Conservation (phyloP, 2,329 filamentous ascomycete genomes). For the Hymenoscyphus albidus region DNA sequence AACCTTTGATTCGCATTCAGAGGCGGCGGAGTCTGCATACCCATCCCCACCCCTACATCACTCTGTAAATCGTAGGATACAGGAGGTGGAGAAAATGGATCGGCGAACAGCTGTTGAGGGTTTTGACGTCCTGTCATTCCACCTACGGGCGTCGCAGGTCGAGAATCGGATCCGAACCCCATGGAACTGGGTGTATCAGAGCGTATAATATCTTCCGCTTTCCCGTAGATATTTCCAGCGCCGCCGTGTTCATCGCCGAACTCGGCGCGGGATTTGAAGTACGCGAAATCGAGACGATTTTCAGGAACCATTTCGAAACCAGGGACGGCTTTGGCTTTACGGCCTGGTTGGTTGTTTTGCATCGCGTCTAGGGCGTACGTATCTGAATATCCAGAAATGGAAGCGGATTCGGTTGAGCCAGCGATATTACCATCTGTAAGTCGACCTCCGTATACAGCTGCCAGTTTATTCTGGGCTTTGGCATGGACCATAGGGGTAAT, state of each 20-base stretch:
- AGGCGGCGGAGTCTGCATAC: background rate
- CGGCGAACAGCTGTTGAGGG: conserved; percentile 1
- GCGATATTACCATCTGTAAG: conserved; percentile 62
- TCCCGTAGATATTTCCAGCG: conserved; percentile 59
- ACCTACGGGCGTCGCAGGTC: conserved; percentile 29
- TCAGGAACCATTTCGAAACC: conserved; percentile 92
- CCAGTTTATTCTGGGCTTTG: conserved; percentile 80
- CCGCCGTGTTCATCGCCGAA: conserved; percentile 86
- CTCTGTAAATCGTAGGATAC: conserved; percentile 26
- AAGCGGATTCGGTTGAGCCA: conserved; percentile 52
- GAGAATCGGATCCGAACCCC: conserved; percentile 21
- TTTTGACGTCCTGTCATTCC: conserved; percentile 14
- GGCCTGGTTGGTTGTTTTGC: conserved; percentile 47
- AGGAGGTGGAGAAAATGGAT: conserved; percentile 4
- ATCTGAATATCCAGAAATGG: conserved; percentile 74
- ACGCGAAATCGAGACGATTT: conserved; percentile 81
- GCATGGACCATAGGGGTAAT: conserved; percentile 95
- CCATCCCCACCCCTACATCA: conserved; percentile 16
- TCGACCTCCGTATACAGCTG: conserved; percentile 81
- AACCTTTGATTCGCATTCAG: conserved; percentile 1
- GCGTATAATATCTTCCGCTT: conserved; percentile 50
- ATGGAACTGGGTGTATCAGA: conserved; percentile 31
- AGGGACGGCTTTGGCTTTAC: conserved; percentile 42
- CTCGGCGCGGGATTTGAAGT: conserved; percentile 85
- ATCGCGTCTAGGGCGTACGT: conserved; percentile 79